Conservation (phyloP, 1,284 basidiomycete genomes). For the Flammula alnicola region DNA sequence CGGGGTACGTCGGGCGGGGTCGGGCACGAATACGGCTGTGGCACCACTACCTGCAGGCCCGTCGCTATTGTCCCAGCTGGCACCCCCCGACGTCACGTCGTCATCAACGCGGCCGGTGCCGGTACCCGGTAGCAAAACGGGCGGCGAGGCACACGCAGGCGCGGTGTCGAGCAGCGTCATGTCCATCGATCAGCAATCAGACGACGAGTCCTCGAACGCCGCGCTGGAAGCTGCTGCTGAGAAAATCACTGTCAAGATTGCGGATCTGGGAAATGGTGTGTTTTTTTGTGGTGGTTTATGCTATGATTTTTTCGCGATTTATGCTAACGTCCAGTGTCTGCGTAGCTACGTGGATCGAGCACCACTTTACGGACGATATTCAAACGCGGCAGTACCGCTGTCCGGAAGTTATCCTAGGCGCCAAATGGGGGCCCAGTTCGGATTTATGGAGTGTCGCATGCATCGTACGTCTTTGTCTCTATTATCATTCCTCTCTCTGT, state of each 20-base stretch:
- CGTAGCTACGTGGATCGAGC: conserved; percentile 83
- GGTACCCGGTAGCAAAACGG: conserved; percentile 14
- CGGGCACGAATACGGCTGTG: conserved; percentile 30
- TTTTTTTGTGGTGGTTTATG: conserved; percentile 13
- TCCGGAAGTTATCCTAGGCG: conserved; percentile 96
- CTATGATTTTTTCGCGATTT: background rate
- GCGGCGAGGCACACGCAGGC: background rate
- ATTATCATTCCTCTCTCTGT: conserved; percentile 4
- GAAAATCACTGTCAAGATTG: conserved; percentile 98
- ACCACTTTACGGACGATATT: conserved; percentile 95
- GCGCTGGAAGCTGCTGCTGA: no score
- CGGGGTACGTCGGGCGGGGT: conserved; percentile 29
- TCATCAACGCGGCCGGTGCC: conserved; percentile 32
- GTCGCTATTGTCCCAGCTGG: conserved; percentile 83
- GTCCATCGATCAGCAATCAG: conserved; percentile 35
- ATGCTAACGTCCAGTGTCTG: conserved; percentile 1
- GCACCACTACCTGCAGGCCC: no score
- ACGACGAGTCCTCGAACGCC: conserved; percentile 33
- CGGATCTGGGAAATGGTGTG: conserved; percentile 92
- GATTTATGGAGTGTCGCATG: conserved; percentile 98
- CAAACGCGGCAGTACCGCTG: conserved; percentile 98
- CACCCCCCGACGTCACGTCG: conserved; percentile 48
- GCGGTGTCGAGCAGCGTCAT: conserved; percentile 21
- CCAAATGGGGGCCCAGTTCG: conserved; percentile 92
- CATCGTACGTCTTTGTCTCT: conserved; percentile 62